These are phyloP conservation scores for Tulasnella sp. DNA, from an alignment of 768 basidiomycete genomes.

Conservation along the genomic window DNA sequence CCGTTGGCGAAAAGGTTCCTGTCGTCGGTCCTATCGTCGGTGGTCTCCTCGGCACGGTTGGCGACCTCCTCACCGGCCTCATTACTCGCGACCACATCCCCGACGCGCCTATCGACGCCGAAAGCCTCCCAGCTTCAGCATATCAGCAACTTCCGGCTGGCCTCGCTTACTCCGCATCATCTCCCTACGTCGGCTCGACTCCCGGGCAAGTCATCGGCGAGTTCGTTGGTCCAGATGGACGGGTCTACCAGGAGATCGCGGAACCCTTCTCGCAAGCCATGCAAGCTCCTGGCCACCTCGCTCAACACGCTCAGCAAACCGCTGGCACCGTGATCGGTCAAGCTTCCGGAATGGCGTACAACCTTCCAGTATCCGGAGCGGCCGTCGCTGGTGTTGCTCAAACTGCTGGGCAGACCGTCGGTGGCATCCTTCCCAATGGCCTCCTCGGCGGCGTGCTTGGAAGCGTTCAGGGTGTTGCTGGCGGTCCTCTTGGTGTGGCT, in stretches of 20 bases:
- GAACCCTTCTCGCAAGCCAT: neutral
- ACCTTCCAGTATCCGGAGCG: neutral
- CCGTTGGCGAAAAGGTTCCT: neutral
- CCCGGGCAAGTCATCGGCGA: neutral
- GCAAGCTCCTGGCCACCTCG: neutral
- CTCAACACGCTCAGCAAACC: neutral
- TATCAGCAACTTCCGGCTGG: neutral
- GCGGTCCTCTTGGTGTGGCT: neutral
- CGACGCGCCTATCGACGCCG: neutral
- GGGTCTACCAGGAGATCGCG: neutral
- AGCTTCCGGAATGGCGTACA: slow-evolving; percentile 2
- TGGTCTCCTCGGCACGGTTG: slow-evolving; percentile 2
- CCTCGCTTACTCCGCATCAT: neutral
- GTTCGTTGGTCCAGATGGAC: neutral
- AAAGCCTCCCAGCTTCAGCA: slow-evolving; percentile 1
- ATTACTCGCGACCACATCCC: slow-evolving; percentile 17
- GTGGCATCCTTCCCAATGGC: slow-evolving; percentile 13
- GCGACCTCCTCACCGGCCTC: slow-evolving; percentile 1
- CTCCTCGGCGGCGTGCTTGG: neutral
- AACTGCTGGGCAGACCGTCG: slow-evolving; percentile 10
- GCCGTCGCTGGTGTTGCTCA: neutral
- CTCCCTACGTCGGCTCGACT: neutral
- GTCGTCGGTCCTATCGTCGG: slow-evolving; percentile 2
- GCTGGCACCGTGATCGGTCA: neutral
- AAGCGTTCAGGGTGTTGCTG: neutral